phyloP scores from a whole-genome alignment of 2,329 filamentous ascomycete species.

The Arthrocladium fulminans region DNA sequence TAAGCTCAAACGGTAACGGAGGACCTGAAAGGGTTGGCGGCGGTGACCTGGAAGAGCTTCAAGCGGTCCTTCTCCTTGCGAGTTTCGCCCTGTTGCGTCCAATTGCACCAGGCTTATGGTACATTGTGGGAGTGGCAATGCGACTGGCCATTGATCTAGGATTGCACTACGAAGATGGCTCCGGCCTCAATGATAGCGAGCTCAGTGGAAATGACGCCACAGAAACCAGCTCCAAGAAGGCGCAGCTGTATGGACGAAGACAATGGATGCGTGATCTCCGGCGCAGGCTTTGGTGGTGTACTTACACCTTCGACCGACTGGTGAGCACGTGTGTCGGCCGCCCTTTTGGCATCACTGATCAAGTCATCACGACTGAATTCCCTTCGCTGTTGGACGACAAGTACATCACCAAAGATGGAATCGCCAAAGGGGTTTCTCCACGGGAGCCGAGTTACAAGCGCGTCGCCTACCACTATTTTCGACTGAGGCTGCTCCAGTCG shows the following conservation, averaged over 20 bases:
- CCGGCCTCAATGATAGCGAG: conserved; percentile 47
- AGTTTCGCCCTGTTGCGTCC: conserved; percentile 86
- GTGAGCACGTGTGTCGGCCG: conserved; percentile 89
- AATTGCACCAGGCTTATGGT: conserved; percentile 90
- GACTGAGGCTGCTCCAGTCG: conserved; percentile 77
- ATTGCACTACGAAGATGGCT: conserved; percentile 83
- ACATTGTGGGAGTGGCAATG: conserved; percentile 89
- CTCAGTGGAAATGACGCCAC: conserved; percentile 21
- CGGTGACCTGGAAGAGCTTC: conserved; percentile 85
- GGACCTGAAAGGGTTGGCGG: conserved; percentile 57
- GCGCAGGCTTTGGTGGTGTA: conserved; percentile 90
- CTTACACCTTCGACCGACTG: conserved; percentile 88
- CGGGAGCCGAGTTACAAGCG: conserved; percentile 75
- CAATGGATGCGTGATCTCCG: conserved; percentile 82
- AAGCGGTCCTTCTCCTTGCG: conserved; percentile 82
- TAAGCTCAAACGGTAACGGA: conserved; percentile 54
- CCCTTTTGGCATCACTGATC: conserved; percentile 90
- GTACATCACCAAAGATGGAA: conserved; percentile 73
- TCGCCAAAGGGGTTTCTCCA: conserved; percentile 44
- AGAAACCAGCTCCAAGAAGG: conserved; percentile 16
- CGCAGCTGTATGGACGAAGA: conserved; percentile 55
- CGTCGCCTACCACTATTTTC: conserved; percentile 86
- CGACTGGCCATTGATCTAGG: conserved; percentile 85
- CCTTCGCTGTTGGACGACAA: conserved; percentile 80
- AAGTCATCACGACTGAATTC: conserved; percentile 91